Conservation (phyloP, 345 rosid genomes). For the Citrus inodora region DNA sequence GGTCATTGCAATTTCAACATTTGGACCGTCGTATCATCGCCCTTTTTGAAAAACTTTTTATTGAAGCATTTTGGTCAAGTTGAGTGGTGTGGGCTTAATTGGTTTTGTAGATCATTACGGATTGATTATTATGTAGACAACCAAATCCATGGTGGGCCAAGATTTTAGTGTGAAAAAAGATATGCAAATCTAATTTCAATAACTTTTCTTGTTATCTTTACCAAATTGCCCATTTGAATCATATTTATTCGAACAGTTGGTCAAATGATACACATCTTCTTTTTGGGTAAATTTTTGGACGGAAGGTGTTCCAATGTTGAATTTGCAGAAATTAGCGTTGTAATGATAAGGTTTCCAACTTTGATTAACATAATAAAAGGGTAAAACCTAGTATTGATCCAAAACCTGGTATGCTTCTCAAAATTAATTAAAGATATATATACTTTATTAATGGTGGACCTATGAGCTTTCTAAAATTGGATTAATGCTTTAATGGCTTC, state of each 20-base stretch:
- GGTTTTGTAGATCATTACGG: slow-evolving; percentile 9
- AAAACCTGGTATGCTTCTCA: background rate
- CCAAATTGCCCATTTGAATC: slow-evolving; percentile 6
- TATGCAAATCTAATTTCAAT: slow-evolving; percentile 24
- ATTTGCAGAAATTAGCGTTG: background rate
- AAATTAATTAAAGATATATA: too few relatives aligned
- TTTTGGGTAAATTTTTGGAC: background rate
- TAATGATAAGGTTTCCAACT: background rate
- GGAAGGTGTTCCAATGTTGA: background rate
- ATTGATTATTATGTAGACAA: slow-evolving; percentile 21
- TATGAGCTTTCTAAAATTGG: background rate
- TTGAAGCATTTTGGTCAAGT: background rate
- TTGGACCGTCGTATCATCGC: background rate
- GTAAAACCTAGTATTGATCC: background rate
- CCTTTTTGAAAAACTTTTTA: background rate
- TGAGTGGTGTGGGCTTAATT: background rate
- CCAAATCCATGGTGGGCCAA: slow-evolving; percentile 29
- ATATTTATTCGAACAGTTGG: slow-evolving; percentile 4
- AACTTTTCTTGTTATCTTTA: background rate
- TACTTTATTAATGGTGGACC: background rate
- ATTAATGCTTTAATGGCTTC: background rate
- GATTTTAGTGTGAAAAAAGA: background rate
- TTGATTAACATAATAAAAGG: background rate
- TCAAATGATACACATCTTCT: slow-evolving; percentile 13
- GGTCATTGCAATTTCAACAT: slow-evolving; percentile 19